Evolutionary conservation across 2,329 filamentous ascomycete species (phyloP), one percentile per base, ranked within the genome.

Genomic region (Neonectria punicea): DNA sequence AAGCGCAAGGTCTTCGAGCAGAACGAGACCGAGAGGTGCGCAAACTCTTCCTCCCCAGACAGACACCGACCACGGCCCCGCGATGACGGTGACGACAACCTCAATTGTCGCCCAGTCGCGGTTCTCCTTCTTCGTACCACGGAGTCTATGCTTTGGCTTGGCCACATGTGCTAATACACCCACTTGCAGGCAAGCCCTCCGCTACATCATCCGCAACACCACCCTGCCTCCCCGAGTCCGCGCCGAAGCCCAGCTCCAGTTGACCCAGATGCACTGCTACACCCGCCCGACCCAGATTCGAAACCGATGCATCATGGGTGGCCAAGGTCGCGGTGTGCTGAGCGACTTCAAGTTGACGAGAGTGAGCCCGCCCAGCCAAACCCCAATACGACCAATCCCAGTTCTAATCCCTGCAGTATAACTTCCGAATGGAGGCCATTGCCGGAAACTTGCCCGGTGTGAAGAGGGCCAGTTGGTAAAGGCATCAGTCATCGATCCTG

Each of bases 191-290:
- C 94, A 98, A 92, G 95, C 92, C 16, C 89, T 96, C 44, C 91
- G 92, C 74, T 98, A 98, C 83, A 91, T 97, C 69, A 93, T 97
- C 79, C 93, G 93, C 80, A 99, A 99, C 81, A 96, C 93, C 34
- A 91, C 90, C 1, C 90, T 99, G 3, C 89, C 94, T 2, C 85
- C 90, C 61, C 89, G 94, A 75, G 90, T 92, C 56, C 92, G 97
- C 75, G 93, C 93, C 67, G 92, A 97, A 79, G 96, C 96, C 46
- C 95, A 98, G 84, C 88, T 99, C 61, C 91, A 98, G 82, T 86
- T 99, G 70, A 89, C 92, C 4, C 92, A 97, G 82, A 98, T 98
- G 95, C 94, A 98, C 84, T 90, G 89, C 84, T 98, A 98, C 82
- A 98, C 96, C 39, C 88, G 94, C 66, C 89, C 93, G 63, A 97